These are phyloP conservation scores for Claviceps paspali DNA, from an alignment of 2,329 filamentous ascomycete genomes.

Conservation along the genomic window DNA sequence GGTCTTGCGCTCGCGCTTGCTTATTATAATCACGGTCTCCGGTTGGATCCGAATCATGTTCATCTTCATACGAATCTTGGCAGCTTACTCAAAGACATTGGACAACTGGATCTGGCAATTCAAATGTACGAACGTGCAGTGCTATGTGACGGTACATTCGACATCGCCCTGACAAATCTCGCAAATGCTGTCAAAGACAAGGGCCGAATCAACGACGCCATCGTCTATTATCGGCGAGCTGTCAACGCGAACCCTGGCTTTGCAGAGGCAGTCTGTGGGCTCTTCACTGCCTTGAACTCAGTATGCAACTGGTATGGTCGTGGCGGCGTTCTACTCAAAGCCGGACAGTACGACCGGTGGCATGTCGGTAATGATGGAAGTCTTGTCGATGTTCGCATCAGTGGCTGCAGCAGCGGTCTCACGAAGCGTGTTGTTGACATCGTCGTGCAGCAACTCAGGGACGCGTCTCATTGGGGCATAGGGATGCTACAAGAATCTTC, in stretches of 20 bases:
- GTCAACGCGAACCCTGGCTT: slow-evolving; percentile 90
- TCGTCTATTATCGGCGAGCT: slow-evolving; percentile 78
- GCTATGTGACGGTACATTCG: slow-evolving; percentile 80
- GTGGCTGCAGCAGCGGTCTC: slow-evolving; percentile 55
- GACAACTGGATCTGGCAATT: slow-evolving; percentile 80
- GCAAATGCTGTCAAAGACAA: slow-evolving; percentile 97
- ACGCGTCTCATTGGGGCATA: slow-evolving; percentile 74
- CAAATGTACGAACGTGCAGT: slow-evolving; percentile 96
- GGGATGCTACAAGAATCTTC: slow-evolving; percentile 46
- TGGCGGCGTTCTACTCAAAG: slow-evolving; percentile 65
- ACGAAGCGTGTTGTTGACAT: slow-evolving; percentile 84
- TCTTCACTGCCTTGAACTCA: slow-evolving; percentile 89
- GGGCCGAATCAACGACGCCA: slow-evolving; percentile 81
- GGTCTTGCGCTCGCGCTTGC: slow-evolving; percentile 76
- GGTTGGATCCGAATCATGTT: slow-evolving; percentile 75
- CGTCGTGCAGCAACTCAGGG: slow-evolving; percentile 71
- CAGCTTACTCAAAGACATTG: slow-evolving; percentile 89
- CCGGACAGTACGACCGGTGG: slow-evolving; percentile 71
- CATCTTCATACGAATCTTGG: slow-evolving; percentile 95
- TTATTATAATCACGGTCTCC: slow-evolving; percentile 90
- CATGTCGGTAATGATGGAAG: slow-evolving; percentile 78
- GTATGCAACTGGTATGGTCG: slow-evolving; percentile 90
- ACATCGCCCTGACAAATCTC: slow-evolving; percentile 90
- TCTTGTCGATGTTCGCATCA: slow-evolving; percentile 55
- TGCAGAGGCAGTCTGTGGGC: slow-evolving; percentile 88